Evolutionary conservation across 441 rosid genomes (phyloP), one percentile per base, ranked within the genome.

Genomic region (Aquilaria agallochum): DNA sequence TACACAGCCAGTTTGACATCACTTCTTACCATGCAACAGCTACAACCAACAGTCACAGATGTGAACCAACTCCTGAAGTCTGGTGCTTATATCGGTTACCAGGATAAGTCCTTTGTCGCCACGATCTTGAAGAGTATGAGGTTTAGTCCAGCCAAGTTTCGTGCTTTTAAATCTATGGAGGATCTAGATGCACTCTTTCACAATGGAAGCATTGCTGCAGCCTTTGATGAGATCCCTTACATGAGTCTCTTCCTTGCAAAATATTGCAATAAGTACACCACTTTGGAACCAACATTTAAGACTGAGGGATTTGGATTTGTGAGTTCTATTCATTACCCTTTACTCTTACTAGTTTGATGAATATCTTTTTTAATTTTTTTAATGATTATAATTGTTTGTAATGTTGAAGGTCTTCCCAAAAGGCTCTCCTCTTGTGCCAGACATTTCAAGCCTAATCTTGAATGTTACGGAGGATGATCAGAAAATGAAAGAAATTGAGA

Each of bases 1-100:
- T 83, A 83, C 66, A 80, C 76, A 0, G 82, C 84, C 32, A 76
- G 74, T 11, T 65, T 83, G 56, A 78, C 79, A 31, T 78, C 89
- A 13, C 70, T 80, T 71, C 63, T 76, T 57, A 80, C 86, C 6
- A 67, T 80, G 11, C 73, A 59, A 49, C 78, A 61, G 0, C 63
- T 68, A 31, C 15, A 15, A 15, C 53, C 55, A 9, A 59, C 40
- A 2, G 40, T 34, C 4, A 34, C 40, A 0, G 40, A 34, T 34
- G 40, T 34, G 2, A 34, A 34, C 40, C 40, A 34, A 2, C 40
- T 34, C 6, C 40, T 34, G 40, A 34, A 7, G 6, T 34, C 40
- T 2, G 40, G 40, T 34, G 40, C 40, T 0, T 34, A 34, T 7
- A 34, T 34, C 6, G 40, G 40, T 34, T 34, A 34, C 40, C 40